phyloP scores from a whole-genome alignment of 495 filamentous ascomycete species.

The Xylaria bambusicola region DNA sequence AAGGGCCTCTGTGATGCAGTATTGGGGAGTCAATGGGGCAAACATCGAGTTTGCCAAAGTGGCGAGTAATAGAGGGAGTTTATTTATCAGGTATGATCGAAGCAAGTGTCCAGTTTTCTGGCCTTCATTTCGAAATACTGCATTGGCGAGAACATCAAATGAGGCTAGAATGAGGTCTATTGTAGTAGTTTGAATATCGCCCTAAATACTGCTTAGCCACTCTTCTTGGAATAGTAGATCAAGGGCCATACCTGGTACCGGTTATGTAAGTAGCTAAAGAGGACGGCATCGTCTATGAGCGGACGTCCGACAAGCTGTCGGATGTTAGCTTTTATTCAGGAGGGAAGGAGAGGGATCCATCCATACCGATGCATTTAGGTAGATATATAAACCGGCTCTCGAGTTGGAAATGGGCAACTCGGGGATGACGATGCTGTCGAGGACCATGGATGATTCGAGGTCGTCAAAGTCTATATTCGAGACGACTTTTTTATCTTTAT shows the following conservation, averaged over 20 bases:
- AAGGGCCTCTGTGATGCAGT: constrained; percentile 79
- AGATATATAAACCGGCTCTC: constrained; percentile 91
- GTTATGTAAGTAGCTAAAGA: constrained; percentile 78
- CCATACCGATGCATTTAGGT: constrained; percentile 79
- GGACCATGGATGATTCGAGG: constrained; percentile 47
- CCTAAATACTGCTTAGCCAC: constrained; percentile 44
- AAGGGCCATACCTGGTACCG: constrained; percentile 66
- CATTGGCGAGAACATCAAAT: constrained; percentile 87
- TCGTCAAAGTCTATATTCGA: constrained; percentile 50
- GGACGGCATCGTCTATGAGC: constrained; percentile 74
- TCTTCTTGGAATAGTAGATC: not conserved
- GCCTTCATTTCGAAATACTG: constrained; percentile 76
- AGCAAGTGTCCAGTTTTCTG: constrained; percentile 72
- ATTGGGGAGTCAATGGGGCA: constrained; percentile 67
- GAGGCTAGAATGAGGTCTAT: constrained; percentile 82
- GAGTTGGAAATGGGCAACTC: constrained; percentile 72
- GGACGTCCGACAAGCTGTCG: constrained; percentile 76
- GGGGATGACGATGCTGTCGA: constrained; percentile 58
- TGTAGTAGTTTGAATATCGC: constrained; percentile 71
- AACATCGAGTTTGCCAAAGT: constrained; percentile 62
- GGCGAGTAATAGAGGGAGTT: constrained; percentile 76
- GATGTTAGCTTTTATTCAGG: constrained; percentile 34
- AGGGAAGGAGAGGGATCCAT: not conserved
- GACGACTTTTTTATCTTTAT: constrained; percentile 45
- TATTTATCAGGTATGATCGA: constrained; percentile 91